Evolutionary conservation across 2,329 filamentous ascomycete species (phyloP).

Genomic region (Aspergillus floridensis): DNA sequence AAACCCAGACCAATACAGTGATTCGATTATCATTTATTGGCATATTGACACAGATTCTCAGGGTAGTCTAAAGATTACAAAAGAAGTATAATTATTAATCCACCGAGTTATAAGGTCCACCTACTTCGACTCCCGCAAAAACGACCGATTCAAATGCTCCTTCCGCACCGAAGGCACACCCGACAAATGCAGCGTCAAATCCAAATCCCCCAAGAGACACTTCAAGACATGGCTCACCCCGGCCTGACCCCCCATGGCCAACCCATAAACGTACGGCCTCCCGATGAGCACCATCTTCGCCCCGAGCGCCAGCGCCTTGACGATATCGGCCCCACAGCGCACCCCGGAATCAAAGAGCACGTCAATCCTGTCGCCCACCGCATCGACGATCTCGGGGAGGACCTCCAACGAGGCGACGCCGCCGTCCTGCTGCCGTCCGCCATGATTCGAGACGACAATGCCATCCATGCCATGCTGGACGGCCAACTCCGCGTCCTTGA

Average conservation of each 20-base stretch:
- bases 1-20: no score
- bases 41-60: no score
- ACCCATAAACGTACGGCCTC: conserved; percentile 53
- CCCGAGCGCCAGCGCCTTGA: conserved; percentile 50
- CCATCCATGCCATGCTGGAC: conserved; percentile 46
- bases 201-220: conserved; percentile 25
- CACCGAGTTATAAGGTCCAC: no score
- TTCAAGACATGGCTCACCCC: conserved; percentile 53
- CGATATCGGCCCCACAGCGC: conserved; percentile 46
- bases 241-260: conserved; percentile 53
- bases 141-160: conserved; percentile 13
- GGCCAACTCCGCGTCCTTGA: conserved; percentile 46
- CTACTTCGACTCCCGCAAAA: neutral
- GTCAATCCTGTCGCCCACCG: conserved; percentile 31
- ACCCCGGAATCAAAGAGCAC: conserved; percentile 51
- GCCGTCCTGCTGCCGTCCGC: conserved; percentile 49
- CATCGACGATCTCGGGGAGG: conserved; percentile 55
- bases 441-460: conserved; percentile 51
- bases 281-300: conserved; percentile 55
- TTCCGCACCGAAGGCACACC: conserved; percentile 11
- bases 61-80: no score
- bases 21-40: no score
- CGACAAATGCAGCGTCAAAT: conserved; percentile 23
- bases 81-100: no score
- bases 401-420: conserved; percentile 46